Conservation (phyloP, 768 basidiomycete genomes). For the Russula abietina region DNA sequence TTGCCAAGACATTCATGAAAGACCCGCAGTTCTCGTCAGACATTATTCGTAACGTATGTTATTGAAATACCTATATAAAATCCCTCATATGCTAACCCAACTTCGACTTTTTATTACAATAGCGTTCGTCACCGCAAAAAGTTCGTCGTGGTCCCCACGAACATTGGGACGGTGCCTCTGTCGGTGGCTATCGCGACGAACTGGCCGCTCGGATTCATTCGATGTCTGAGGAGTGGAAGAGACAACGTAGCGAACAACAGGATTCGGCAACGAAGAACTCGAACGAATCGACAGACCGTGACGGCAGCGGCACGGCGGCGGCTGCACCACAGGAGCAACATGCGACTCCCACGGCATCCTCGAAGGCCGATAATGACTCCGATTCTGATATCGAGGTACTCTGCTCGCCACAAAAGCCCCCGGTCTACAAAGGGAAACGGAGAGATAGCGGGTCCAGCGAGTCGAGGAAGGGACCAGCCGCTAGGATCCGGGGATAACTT, state of each 20-base stretch:
- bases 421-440: constrained; percentile 3
- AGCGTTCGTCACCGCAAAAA: constrained; percentile 13
- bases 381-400: constrained; percentile 25
- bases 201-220: constrained; percentile 11
- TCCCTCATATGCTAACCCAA: neutral
- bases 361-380: constrained; percentile 13
- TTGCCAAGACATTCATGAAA: constrained; percentile 68
- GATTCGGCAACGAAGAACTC: constrained; percentile 13
- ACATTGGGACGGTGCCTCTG: constrained; percentile 20
- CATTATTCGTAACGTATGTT: constrained; percentile 40
- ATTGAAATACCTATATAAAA: too few species aligned
- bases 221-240: constrained; percentile 24
- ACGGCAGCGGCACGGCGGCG: neutral
- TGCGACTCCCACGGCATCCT: constrained; percentile 13
- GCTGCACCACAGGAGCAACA: neutral
- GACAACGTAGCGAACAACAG: constrained; percentile 7
- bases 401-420: constrained; percentile 7
- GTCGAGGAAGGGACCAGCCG: constrained; percentile 5
- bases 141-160: constrained; percentile 12
- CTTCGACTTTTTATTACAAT: neutral
- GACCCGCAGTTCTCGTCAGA: constrained; percentile 48
- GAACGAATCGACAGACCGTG: neutral
- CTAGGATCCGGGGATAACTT: constrained; percentile 1
- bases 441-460: neutral
- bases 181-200: constrained; percentile 14